A percentile compares a stretch with the other conserved stretches of the same genome.
Conservation (phyloP, 2,329 filamentous ascomycete species). For the Sphaerostilbella broomeana region DNA sequence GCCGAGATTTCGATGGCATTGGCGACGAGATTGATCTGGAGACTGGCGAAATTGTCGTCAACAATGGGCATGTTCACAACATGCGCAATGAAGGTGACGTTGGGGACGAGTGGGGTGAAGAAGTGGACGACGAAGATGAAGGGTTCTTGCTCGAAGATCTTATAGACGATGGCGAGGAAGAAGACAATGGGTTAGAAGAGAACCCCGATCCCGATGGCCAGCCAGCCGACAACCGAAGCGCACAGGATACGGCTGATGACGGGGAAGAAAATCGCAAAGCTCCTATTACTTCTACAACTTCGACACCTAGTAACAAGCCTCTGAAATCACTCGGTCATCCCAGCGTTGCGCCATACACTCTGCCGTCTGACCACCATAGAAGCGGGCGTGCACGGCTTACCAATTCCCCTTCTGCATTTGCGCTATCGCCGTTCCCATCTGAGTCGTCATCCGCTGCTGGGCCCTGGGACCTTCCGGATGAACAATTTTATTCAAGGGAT, state of each 20-base stretch:
- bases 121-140: constrained; percentile 33
- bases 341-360: constrained; percentile 3
- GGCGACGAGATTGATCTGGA: constrained; percentile 85
- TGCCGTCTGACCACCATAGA: constrained; percentile 12
- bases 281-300: no score
- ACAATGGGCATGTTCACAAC: constrained; percentile 74
- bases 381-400: constrained; percentile 6
- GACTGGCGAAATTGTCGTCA: constrained; percentile 75
- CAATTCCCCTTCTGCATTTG: constrained; percentile 12
- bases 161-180: constrained; percentile 18
- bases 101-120: constrained; percentile 31
- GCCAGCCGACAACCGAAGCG: background rate
- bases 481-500: constrained; percentile 8
- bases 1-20: constrained; percentile 70
- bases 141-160: constrained; percentile 29
- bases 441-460: constrained; percentile 14
- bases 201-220: background rate
- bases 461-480: constrained; percentile 12
- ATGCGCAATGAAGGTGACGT: constrained; percentile 52
- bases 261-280: constrained; percentile 15
- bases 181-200: constrained; percentile 3
- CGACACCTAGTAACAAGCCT: no score
- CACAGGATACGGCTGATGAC: constrained; percentile 6
- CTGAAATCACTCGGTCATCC: no score
- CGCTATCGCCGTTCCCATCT: constrained; percentile 17